These are phyloP conservation scores for Martensiomyces pterosporus DNA, from an alignment of 192 early-diverging fungal species.

Conservation along the genomic window DNA sequence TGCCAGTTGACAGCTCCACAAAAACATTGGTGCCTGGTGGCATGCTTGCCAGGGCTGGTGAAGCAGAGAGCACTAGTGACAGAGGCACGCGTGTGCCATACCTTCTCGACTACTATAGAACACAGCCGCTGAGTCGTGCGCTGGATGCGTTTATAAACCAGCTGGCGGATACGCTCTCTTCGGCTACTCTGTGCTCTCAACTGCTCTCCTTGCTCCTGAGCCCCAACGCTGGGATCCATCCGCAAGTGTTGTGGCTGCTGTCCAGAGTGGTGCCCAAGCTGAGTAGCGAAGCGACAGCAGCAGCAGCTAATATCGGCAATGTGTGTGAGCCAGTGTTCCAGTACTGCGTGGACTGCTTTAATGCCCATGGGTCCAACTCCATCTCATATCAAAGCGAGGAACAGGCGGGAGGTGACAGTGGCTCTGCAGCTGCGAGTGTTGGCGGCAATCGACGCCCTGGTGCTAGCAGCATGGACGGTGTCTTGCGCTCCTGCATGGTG, in stretches of 20 bases:
- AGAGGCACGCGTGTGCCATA: conserved; percentile 3
- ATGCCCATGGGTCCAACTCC: not conserved
- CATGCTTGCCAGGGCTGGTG: too few species aligned
- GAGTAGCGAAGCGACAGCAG: not conserved
- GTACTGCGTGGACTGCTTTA: conserved; percentile 21
- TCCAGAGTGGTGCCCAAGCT: conserved; percentile 3
- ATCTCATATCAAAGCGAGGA: too few species aligned
- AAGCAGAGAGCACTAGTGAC: not conserved
- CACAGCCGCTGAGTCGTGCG: conserved; percentile 1
- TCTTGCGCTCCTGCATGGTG: conserved; percentile 14
- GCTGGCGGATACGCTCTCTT: conserved; percentile 5
- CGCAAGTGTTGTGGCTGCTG: conserved; percentile 28
- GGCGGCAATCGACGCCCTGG: not conserved
- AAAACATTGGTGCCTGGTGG: too few species aligned
- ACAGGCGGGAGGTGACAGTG: not conserved
- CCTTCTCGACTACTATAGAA: conserved; percentile 24
- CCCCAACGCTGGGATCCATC: not conserved
- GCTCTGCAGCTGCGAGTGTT: not conserved
- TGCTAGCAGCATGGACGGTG: not conserved
- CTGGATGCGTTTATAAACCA: conserved; percentile 14
- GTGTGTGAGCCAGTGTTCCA: conserved; percentile 13
- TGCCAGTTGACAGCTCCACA: not conserved
- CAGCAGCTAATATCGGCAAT: conserved; percentile 1
- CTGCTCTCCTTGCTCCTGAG: conserved; percentile 10
- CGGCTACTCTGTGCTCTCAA: conserved; percentile 12